Base-by-base conservation (phyloP, 805 yeast species). In the Ogataea henricii region DNA sequence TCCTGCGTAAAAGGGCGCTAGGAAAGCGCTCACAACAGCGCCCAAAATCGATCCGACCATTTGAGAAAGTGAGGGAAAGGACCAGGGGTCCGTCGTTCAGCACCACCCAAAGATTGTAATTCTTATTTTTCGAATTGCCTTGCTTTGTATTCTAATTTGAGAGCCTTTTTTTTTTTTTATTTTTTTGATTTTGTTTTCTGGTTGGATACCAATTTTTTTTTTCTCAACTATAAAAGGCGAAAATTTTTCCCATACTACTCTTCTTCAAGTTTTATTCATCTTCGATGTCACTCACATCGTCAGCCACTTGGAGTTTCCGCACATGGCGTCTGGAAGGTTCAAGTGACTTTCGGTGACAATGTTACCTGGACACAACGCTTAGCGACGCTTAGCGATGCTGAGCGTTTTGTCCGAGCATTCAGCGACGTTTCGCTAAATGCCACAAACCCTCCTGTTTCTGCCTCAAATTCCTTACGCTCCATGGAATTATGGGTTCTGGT, bases 391-490 rank as follows among this genome's bases (percentile, higher is more conserved):
- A n/a, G n/a, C n/a, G n/a, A n/a, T n/a, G n/a, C n/a, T n/a, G n/a
- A n/a, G n/a, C n/a, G n/a, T n/a, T n/a, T n/a, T n/a, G n/a, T n/a
- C n/a, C n/a, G n/a, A n/a, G n/a, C n/a, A n/a, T n/a, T n/a, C n/a
- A n/a, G n/a, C n/a, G n/a, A n/a, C n/a, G n/a, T n/a, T n/a, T n/a
- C n/a, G n/a, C n/a, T n/a, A n/a, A n/a, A n/a, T n/a, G n/a, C n/a
- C n/a, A n/a, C n/a, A n/a, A n/a, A 14, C 57, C 47, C 67, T 65
- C 63, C 64, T 54, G 53, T 56, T 65, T 67, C 60, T 60, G 63
- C 57, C 66, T 50, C 55, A 66, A 52, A 18, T 67, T 62, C 55
- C 62, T 59, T 46, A 30, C 46, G 38, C 55, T 54, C 50, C 57
- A 58, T 52, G 63, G 67, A 47, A 51, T 54, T 32, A 54, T 60